Evolutionary conservation across 2,329 filamentous ascomycete species (phyloP), one percentile per base, ranked within the genome.

Genomic region (Fusarium verticillioides): DNA sequence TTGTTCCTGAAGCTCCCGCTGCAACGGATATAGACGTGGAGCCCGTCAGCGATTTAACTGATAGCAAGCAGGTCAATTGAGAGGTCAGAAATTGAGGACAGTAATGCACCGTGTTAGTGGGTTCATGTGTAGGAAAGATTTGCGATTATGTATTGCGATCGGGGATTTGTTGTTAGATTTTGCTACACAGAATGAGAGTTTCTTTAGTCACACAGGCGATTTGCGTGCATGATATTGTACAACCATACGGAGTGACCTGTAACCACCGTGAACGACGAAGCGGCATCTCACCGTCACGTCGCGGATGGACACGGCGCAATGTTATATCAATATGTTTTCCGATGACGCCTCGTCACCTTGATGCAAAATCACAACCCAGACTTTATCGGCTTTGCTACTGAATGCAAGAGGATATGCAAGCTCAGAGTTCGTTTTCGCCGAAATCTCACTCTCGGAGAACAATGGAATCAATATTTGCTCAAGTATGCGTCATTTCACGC

Each of bases 201-300:
- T 7, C 26, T 10, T 34, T 34, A 7, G 32, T 23, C 7, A 23
- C 21, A 19, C 7, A 7, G n/a, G 6, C 19, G 10, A 47, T 21
- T 10, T 10, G 3, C 7, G 7, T 16, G 13, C 7, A 8, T n/a
- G 9, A 42, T 23, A 4, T 18, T 3, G 4, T 2, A n/a, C 2
- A 2, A 9, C 7, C 9, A 32, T n/a, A 8, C 6, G 4, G 9
- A 16, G 13, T 12, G 11, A 5, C 15, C 11, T 0, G 4, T 0
- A n/a, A 16, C 4, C 13, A n/a, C 7, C 7, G 28, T 16, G 8
- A 7, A n/a, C 1, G 7, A 30, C 7, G 9, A 28, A 16, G 6
- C 1, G 5, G 7, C 34, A 36, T 36, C 32, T 13, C 32, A 34
- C 5, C 12, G 32, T 15, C 32, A 15, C 32, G 11, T 47, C 9